phyloP scores from a whole-genome alignment of 2,329 filamentous ascomycete species.

The Atkinsonella hypoxylon region DNA sequence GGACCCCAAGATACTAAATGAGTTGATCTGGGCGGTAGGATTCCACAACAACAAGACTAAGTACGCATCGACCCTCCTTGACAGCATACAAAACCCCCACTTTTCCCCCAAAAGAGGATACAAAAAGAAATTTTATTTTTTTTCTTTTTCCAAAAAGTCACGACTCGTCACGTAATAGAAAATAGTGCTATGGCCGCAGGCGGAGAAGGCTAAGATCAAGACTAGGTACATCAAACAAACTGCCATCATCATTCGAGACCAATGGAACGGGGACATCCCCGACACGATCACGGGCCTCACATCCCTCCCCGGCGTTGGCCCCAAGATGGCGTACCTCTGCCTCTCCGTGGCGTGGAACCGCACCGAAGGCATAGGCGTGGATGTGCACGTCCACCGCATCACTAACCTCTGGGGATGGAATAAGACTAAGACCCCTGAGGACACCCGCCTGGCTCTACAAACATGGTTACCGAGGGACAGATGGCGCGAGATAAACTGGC shows the following conservation, averaged over 20 bases:
- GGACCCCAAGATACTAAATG: conserved; percentile 51
- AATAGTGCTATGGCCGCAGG: too few species aligned
- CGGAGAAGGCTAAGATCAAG: too few species aligned
- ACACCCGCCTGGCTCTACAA: conserved; percentile 64
- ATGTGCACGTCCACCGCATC: conserved; percentile 90
- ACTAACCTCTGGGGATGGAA: conserved; percentile 93
- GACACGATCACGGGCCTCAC: conserved; percentile 63
- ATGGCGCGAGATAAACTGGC: conserved; percentile 87
- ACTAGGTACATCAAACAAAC: conserved; percentile 55
- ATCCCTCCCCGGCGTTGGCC: conserved; percentile 73
- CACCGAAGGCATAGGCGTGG: conserved; percentile 73
- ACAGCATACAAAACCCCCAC: too few species aligned
- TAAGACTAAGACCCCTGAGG: conserved; percentile 68
- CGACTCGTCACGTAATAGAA: too few species aligned
- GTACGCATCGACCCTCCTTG: conserved; percentile 10
- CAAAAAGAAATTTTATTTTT: neutral
- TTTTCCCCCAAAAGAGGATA: neutral
- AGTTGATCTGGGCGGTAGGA: conserved; percentile 71
- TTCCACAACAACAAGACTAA: conserved; percentile 94
- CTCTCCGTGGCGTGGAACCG: conserved; percentile 58
- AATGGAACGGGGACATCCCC: conserved; percentile 66
- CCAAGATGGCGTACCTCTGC: conserved; percentile 90
- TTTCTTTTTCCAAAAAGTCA: too few species aligned
- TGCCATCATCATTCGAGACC: conserved; percentile 59
- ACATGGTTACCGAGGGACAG: conserved; percentile 71